Conservation (phyloP, 2,329 filamentous ascomycete genomes). For the Drechslera avenae region DNA sequence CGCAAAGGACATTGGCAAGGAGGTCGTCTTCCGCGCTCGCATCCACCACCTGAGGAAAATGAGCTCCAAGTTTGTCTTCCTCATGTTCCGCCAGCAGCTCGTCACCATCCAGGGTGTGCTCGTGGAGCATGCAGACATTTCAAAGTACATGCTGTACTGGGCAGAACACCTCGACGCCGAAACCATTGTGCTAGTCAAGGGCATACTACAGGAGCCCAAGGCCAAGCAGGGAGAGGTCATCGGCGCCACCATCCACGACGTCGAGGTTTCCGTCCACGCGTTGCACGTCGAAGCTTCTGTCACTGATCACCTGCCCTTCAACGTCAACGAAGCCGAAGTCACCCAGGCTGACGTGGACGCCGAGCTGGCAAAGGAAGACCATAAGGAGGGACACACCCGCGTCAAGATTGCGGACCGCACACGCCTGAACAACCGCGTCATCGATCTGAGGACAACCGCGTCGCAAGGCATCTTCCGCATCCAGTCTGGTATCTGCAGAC, state of each 20-base stretch:
- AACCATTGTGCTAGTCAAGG: conserved; percentile 76
- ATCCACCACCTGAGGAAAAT: conserved; percentile 81
- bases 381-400: conserved; percentile 61
- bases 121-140: conserved; percentile 64
- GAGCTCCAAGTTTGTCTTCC: conserved; percentile 81
- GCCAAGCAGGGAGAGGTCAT: conserved; percentile 69
- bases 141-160: conserved; percentile 82
- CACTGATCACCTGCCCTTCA: conserved; percentile 69
- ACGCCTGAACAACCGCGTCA: conserved; percentile 76
- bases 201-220: conserved; percentile 73
- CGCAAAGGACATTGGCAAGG: conserved; percentile 60
- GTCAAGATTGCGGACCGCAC: conserved; percentile 72
- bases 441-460: conserved; percentile 83
- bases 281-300: conserved; percentile 67
- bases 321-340: conserved; percentile 72
- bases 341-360: conserved; percentile 61
- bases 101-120: conserved; percentile 85
- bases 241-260: conserved; percentile 73
- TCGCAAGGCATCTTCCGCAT: conserved; percentile 89
- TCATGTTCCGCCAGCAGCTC: conserved; percentile 84
- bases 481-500: conserved; percentile 76
- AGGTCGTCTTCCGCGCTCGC: conserved; percentile 70
- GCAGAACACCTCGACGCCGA: conserved; percentile 81
- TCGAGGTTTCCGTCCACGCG: conserved; percentile 74
- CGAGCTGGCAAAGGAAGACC: conserved; percentile 56